Conservation (phyloP, 78 protist species). For the Cyanophora paradoxa region DNA sequence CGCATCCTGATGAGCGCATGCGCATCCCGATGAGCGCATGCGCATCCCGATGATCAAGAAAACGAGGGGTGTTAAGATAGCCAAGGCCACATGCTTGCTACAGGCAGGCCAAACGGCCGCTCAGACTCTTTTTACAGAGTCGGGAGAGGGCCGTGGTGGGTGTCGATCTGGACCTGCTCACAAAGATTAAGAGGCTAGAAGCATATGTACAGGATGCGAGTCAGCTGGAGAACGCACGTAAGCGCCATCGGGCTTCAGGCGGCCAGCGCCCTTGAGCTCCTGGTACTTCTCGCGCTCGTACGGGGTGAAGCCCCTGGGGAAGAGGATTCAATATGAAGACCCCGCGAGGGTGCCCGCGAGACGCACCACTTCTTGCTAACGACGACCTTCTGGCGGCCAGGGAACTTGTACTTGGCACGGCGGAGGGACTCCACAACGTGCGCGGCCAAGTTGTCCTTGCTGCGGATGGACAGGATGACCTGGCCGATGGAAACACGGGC, state of each 20-base stretch:
- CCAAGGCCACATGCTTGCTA: too few species aligned
- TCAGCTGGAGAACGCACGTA: neutral
- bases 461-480: conserved; percentile 93
- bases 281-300: conserved; percentile 72
- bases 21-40: too few species aligned
- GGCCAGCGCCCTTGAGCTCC: conserved; percentile 43
- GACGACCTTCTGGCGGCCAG: conserved; percentile 95
- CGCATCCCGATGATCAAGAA: too few species aligned
- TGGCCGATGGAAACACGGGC: conserved; percentile 99
- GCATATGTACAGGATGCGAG: neutral
- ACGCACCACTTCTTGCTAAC: conserved; percentile 86
- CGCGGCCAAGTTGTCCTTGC: conserved; percentile 55
- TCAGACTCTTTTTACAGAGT: neutral
- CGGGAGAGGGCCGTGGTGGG: conserved; percentile 64
- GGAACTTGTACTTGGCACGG: conserved; percentile 97
- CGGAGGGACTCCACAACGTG: conserved; percentile 94
- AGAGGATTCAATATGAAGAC: too few species aligned
- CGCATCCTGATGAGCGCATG: too few species aligned
- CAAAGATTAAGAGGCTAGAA: conserved; percentile 14
- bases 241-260: conserved; percentile 70
- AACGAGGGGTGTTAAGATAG: too few species aligned
- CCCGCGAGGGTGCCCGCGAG: neutral
- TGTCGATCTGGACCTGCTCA: conserved; percentile 53
- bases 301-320: conserved; percentile 91
- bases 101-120: too few species aligned